These are phyloP conservation scores for Corrigiola litoralis DNA, from an alignment of 179 eudicot species.

Conservation along the genomic window DNA sequence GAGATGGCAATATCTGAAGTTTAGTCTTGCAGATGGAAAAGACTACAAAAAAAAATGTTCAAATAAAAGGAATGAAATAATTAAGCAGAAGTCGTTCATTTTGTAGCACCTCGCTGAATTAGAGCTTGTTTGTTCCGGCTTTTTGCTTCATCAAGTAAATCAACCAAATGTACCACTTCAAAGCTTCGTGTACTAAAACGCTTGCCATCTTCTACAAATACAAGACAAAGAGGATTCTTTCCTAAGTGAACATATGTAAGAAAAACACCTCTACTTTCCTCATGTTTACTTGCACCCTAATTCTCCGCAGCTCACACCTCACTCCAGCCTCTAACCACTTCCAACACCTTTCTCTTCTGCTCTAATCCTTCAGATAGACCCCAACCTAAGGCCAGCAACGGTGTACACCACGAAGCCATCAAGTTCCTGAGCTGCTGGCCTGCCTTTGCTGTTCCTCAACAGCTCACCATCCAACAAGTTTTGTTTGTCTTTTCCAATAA, in stretches of 20 bases:
- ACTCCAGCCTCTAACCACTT: neutral
- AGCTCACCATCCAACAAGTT: neutral
- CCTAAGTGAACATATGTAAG: constrained; percentile 50
- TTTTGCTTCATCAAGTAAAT: constrained; percentile 87
- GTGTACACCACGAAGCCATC: neutral
- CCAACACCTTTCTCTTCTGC: neutral
- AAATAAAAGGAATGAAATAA: constrained; percentile 1
- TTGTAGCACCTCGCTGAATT: constrained; percentile 48
- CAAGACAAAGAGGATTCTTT: constrained; percentile 74
- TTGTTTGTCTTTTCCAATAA: neutral
- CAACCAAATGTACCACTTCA: constrained; percentile 68
- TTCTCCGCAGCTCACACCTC: neutral
- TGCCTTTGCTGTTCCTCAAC: neutral
- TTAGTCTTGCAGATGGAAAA: neutral
- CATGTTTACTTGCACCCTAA: constrained; percentile 30
- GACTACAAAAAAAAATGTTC: neutral
- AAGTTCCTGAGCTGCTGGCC: neutral
- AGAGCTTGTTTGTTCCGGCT: constrained; percentile 54
- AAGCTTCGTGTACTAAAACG: constrained; percentile 69
- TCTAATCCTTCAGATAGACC: neutral
- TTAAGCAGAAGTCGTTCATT: neutral
- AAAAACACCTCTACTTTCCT: constrained; percentile 80
- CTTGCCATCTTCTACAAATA: constrained; percentile 81
- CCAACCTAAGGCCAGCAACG: neutral
- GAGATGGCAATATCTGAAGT: neutral